Conservation (phyloP, 768 basidiomycete genomes). For the Boletus tomentosulus region DNA sequence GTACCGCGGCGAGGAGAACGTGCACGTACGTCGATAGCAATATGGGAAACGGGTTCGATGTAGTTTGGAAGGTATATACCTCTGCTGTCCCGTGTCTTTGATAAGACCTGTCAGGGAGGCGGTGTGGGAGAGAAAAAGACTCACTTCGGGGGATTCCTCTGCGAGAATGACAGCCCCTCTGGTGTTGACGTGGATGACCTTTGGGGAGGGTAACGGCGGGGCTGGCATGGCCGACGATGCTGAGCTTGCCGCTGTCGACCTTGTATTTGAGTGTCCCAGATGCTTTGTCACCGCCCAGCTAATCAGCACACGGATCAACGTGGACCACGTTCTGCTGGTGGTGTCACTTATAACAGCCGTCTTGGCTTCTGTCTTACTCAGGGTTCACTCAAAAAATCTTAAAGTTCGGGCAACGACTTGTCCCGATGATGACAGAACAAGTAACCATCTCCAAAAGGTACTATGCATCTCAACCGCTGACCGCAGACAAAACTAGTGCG, state of each 20-base stretch:
- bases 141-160: slow-evolving; percentile 91
- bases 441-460: background rate
- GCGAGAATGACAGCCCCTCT: slow-evolving; percentile 89
- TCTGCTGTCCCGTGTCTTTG: slow-evolving; percentile 84
- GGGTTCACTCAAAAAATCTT: background rate
- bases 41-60: slow-evolving; percentile 96
- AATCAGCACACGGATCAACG: background rate
- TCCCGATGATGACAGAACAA: background rate
- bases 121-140: slow-evolving; percentile 21
- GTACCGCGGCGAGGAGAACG: background rate
- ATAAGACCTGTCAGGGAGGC: slow-evolving; percentile 12
- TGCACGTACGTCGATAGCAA: slow-evolving; percentile 87
- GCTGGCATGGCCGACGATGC: slow-evolving; percentile 36
- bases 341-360: no score
- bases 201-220: slow-evolving; percentile 73
- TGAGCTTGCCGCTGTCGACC: slow-evolving; percentile 8
- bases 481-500: slow-evolving; percentile 84
- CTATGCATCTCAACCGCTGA: slow-evolving; percentile 51
- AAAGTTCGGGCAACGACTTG: background rate
- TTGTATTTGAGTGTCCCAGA: slow-evolving; percentile 12
- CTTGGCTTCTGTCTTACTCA: background rate
- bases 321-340: slow-evolving; percentile 4
- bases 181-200: slow-evolving; percentile 91
- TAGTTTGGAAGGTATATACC: slow-evolving; percentile 98
- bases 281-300: slow-evolving; percentile 18